Base-by-base conservation (phyloP, 805 yeast species). In the Wickerhamomyces silvicola region DNA sequence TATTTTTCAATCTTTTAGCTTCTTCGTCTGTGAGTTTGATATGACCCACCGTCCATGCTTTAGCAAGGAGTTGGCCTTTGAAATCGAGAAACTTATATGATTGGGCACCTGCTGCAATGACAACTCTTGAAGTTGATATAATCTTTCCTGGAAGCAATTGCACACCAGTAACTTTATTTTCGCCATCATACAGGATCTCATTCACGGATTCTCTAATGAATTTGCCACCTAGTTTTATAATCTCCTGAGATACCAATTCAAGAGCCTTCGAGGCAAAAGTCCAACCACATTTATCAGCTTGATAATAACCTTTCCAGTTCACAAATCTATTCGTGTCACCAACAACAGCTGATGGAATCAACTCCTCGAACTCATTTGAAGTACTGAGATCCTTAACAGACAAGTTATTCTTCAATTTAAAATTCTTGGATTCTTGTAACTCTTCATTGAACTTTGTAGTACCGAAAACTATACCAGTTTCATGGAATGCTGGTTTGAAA, bases 11-110 rank as follows among this genome's bases (percentile, higher is more conserved):
- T 10, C 33, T 24, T 7, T 30, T 26, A 16, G 60, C 57, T 39
- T 64, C 66, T 14, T 50, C 56, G 1, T 50, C 54, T 5, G 57
- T 42, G 6, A 64, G 36, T 39, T 54, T 50, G 20, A 64, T 56
- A 37, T 64, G 70, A 10, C 60, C 68, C 19, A 64, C 60, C 10
- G 68, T 56, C 62, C 63, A 64, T 27, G 64, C 57, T 34, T 60
- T 62, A 18, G 67, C 66, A 4, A 57, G 35, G 10, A 63, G 38
- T 32, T 62, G 68, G 4, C 51, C 52, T 24, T 54, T 33, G 40
- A 60, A 60, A 33, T 63, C 62, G 10, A 62, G 30, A 18, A 64
- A 35, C 28, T 49, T 51, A 19, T 47, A 45, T 0, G 67, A 54
- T n/a, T 48, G 48, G 4, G 70, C 69, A 27, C 68, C 70, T 3